Percentiles rank a stretch among this genome's conserved stretches.
These are phyloP conservation scores for Pichia sp. DNA, from an alignment of 1,139 yeast genomes.

Conservation along the genomic window DNA sequence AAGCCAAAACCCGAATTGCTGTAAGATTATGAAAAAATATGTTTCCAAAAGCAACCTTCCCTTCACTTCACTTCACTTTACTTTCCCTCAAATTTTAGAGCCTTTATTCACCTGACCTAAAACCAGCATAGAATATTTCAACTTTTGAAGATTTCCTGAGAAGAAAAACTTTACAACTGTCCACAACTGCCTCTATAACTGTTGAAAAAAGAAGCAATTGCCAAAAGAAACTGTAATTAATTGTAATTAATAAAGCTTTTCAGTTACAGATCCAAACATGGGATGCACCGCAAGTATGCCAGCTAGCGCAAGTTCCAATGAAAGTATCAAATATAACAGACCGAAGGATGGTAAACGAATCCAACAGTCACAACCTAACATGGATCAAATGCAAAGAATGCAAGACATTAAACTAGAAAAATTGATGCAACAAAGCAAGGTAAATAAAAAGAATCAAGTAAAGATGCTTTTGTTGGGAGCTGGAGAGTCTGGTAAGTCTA, in stretches of 20 bases:
- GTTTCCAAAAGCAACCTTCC: not conserved
- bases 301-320: constrained; percentile 31
- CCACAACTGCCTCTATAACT: not conserved
- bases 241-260: too few species aligned
- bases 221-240: too few species aligned
- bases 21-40: not conserved
- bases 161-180: not conserved
- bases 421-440: constrained; percentile 51
- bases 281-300: constrained; percentile 65
- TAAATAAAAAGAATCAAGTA: constrained; percentile 49
- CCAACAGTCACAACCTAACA: constrained; percentile 18
- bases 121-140: not conserved
- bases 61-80: not conserved
- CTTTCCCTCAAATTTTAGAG: not conserved
- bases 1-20: not conserved
- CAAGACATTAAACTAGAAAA: constrained; percentile 48
- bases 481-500: constrained; percentile 95
- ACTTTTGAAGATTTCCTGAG: not conserved
- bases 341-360: not conserved
- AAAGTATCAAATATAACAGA: not conserved
- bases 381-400: constrained; percentile 23
- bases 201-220: not conserved
- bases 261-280: constrained; percentile 36
- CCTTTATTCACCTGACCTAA: not conserved
- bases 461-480: constrained; percentile 80